Conservation (phyloP, 306 rosid genomes). For the Quercus bicolor region DNA sequence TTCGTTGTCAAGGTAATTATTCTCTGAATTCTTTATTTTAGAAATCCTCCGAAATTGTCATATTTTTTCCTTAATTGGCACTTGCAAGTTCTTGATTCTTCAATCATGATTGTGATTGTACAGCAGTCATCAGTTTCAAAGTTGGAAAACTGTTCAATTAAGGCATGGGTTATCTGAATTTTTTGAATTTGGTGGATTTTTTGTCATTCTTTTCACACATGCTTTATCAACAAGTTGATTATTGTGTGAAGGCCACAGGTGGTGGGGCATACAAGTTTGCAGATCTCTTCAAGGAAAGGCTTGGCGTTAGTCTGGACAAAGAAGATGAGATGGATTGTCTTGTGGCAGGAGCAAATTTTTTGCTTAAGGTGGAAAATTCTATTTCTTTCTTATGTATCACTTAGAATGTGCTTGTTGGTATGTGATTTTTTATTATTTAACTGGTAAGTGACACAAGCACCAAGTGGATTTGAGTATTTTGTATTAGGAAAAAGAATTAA, state of each 20-base stretch:
- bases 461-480: too few species aligned
- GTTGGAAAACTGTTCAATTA: not conserved
- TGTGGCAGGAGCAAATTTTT: slow-evolving; percentile 95
- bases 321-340: slow-evolving; percentile 99
- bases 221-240: slow-evolving; percentile 7
- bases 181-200: not conserved
- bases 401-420: slow-evolving; percentile 2
- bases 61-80: not conserved
- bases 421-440: slow-evolving; percentile 1
- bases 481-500: too few species aligned
- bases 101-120: not conserved
- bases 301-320: slow-evolving; percentile 94
- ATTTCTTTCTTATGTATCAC: slow-evolving; percentile 16
- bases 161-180: not conserved
- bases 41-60: not conserved
- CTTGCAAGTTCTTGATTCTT: not conserved
- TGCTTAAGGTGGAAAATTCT: slow-evolving; percentile 73
- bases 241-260: slow-evolving; percentile 85
- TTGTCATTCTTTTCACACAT: not conserved
- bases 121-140: not conserved
- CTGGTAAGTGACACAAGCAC: not conserved
- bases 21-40: not conserved
- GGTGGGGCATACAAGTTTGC: slow-evolving; percentile 98
- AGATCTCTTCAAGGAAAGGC: slow-evolving; percentile 95
- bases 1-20: not conserved